These are phyloP conservation scores for Tulasnella sp. DNA, from an alignment of 768 basidiomycete species.

Conservation along the genomic window DNA sequence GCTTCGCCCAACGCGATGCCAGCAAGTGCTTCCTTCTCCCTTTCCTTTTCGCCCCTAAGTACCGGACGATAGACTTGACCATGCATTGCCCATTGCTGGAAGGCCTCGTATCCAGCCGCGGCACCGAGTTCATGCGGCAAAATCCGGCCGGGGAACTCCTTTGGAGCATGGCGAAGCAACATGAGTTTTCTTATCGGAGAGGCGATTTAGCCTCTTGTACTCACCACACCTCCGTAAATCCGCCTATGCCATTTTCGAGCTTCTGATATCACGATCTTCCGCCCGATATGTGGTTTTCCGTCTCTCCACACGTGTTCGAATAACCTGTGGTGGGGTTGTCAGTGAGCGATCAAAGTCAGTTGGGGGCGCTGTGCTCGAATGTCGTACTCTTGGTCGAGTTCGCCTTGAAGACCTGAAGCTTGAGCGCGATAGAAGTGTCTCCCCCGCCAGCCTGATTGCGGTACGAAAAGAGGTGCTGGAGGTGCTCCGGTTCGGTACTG, in stretches of 20 bases:
- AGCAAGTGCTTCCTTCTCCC: conserved; percentile 66
- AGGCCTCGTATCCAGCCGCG: conserved; percentile 78
- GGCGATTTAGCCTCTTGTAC: not conserved
- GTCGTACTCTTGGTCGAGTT: conserved; percentile 36
- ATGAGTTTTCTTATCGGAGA: conserved; percentile 2
- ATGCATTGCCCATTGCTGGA: conserved; percentile 69
- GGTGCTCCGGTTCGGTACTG: conserved; percentile 37
- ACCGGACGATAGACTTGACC: conserved; percentile 55
- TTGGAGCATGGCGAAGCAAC: conserved; percentile 3
- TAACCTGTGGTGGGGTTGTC: conserved; percentile 36
- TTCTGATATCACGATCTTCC: conserved; percentile 56
- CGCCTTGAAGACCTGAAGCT: conserved; percentile 33
- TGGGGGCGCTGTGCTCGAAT: not conserved
- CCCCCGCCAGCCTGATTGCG: conserved; percentile 36
- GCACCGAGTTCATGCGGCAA: conserved; percentile 68
- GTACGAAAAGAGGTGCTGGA: conserved; percentile 38
- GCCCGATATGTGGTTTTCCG: conserved; percentile 45
- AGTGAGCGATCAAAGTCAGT: not conserved
- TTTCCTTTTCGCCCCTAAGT: conserved; percentile 58
- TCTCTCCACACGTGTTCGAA: conserved; percentile 48
- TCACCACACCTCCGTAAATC: conserved; percentile 59
- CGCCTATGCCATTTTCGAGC: conserved; percentile 68
- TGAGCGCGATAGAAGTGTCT: conserved; percentile 29
- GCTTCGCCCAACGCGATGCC: conserved; percentile 72
- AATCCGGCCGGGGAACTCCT: conserved; percentile 59